Evolutionary conservation across 305 asterid species (phyloP), one percentile per base, ranked within the genome.

Genomic region (Solanum hybrid): DNA sequence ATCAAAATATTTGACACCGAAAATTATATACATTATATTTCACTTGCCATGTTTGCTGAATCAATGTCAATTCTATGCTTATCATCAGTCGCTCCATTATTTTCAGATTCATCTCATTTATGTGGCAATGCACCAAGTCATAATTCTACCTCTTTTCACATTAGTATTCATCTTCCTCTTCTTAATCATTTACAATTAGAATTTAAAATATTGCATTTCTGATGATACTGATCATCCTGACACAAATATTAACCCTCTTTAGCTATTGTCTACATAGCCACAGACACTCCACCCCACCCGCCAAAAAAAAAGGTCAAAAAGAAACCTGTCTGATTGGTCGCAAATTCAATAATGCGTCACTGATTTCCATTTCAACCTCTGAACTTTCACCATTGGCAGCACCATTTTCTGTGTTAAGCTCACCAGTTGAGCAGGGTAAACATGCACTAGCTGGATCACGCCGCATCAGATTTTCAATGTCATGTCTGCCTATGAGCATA

Each of bases 401-500:
- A 92, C 86, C 88, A 88, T 85, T 87, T 51, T 94, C 99, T 64
- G 77, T 80, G 76, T 88, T 90, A 87, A 92, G 82, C 92, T 93
- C 95, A 90, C 92, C 95, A 88, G 90, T 90, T 89, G 98, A 94
- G 91, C 91, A 93, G 37, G 96, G 97, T 89, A 96, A 94, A 92
- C 97, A 95, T 85, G 95, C 93, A 93, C 97, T 95, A 86, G 98
- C 96, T 64, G 98, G 97, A 92, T 97, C 99, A 91, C 93, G 95
- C 42, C 93, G 98, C 96, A 98, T 93, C 91, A 98, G 95, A 90
- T 96, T 95, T 90, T 98, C 99, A 87, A 98, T 92, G 66, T 98
- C 99, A 92, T 98, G 97, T 91, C 99, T 95, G 89, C 99, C 99
- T 80, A 98, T 97, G 90, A 98, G 98, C 99, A 97, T 97, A 90